Base-by-base conservation (phyloP, 495 filamentous ascomycete genomes). In the Pyrenula massariospora region DNA sequence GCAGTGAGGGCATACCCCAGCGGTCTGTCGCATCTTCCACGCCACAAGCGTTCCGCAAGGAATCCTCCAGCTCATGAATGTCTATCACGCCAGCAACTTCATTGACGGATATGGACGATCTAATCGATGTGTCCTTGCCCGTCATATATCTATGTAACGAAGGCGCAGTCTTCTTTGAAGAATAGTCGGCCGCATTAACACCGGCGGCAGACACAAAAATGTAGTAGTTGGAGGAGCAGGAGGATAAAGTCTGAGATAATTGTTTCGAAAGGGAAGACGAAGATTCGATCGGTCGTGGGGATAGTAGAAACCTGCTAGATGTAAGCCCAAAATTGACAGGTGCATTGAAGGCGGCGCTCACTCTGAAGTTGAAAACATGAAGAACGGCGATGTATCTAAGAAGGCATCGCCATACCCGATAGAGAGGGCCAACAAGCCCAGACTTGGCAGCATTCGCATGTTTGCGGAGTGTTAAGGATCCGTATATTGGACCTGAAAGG, bases 181-280 rank as follows among this genome's bases (percentile, higher is more conserved):
- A 61, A 63, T 84, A 82, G 65, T 90, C 85, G 57, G 73, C 74
- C 53, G 82, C 81, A 63, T 87, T 81, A 47, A 91, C 73, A 55
- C 88, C 85, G 2, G 89, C 87, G 61, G 94, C 89, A 20, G 80
- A 82, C 55, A 92, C 81, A 59, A 97, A 70, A 65, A 96, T 72
- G 75, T 96, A 96, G 49, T 79, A 80, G 25, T 85, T 78, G 2
- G 88, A 89, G 1, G 82, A 80, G 67, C 90, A 95, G n/a, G 64
- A 63, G 11, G 71, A 72, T 24, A 96, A 79, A 62, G 61, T 63
- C 15, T 64, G 68, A 24, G 63, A 72, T 24, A 72, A 50, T 10
- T 68, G 60, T 0, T 65, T 54, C 21, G 65, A 62, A 15, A 77
- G 58, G 21, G 69, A 67, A n/a, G 66, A 57, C 25, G 74, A 69